These are phyloP conservation scores for Schizopora paradoxa DNA, from an alignment of 1,284 basidiomycete species.

Conservation along the genomic window DNA sequence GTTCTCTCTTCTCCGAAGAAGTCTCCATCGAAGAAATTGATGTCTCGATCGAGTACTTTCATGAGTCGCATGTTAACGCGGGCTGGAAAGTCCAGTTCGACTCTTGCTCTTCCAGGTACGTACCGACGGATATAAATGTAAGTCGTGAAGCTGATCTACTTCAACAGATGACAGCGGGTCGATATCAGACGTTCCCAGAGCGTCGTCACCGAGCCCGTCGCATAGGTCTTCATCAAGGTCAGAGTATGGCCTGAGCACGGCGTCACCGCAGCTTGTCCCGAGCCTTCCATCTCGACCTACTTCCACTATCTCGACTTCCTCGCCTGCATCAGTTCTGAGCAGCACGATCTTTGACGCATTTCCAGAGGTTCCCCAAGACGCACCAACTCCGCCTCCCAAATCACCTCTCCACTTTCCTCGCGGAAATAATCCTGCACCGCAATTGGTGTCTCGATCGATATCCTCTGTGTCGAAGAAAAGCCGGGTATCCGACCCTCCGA, in stretches of 20 bases:
- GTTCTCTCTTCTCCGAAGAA: conserved; percentile 4
- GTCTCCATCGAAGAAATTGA: background rate
- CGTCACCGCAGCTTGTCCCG: too few species aligned
- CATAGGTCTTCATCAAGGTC: too few species aligned
- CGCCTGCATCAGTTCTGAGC: conserved; percentile 9
- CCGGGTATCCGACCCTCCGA: background rate
- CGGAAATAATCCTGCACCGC: background rate
- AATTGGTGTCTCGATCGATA: conserved; percentile 10
- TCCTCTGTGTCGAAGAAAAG: conserved; percentile 5
- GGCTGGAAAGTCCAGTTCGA: conserved; percentile 10
- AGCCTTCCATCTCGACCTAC: background rate
- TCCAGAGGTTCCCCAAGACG: conserved; percentile 10
- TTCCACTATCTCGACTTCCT: background rate
- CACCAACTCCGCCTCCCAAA: conserved; percentile 14
- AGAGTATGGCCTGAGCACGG: too few species aligned
- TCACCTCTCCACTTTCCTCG: conserved; percentile 2
- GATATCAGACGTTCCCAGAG: too few species aligned
- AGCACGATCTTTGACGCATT: conserved; percentile 15
- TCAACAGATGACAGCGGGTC: too few species aligned
- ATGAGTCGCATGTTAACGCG: conserved; percentile 6
- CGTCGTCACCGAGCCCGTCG: too few species aligned
- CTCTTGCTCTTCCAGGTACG: conserved; percentile 14
- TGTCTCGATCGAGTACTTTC: conserved; percentile 1
- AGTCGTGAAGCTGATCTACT: too few species aligned
- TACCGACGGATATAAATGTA: too few species aligned